Evolutionary conservation across 768 basidiomycete species (phyloP), one percentile per base, ranked within the genome.

Genomic region (Lentinula lateritia): DNA sequence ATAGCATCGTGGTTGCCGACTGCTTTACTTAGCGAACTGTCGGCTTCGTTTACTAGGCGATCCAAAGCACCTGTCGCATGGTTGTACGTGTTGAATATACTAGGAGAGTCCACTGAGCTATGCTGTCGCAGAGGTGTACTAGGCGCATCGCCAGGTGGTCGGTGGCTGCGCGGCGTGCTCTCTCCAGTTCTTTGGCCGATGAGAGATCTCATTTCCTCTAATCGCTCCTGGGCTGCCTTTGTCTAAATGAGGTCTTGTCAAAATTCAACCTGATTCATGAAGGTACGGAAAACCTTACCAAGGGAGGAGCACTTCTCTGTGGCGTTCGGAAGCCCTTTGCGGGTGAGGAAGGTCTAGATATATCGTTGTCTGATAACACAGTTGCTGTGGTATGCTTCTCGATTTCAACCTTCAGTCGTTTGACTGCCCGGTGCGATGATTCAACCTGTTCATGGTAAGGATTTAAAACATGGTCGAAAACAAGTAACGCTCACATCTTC

Each of bases 121-220:
- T 60, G 35, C 62, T 58, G 68, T 66, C 41, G 70, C 64, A 50
- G 71, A 71, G 57, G 74, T 72, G 61, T 76, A 52, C 58, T 74
- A 50, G 75, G 70, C 13, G 73, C 67, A 43, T 66, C 71, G 65
- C 68, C 81, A 42, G 79, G 76, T 9, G 81, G 74, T 54, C 83
- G 80, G 41, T 56, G 38, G 59, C 72, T 74, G 28, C 80, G 79
- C 61, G 83, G 80, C 8, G 82, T 77, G 6, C 72, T 72, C 39
- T 87, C 87, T 16, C 73, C 77, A 66, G 83, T 78, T 65, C 91
- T 78, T 63, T 78, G 82, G 41, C 77, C 74, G 61, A 94, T 92
- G 60, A 92, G 76, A 64, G 83, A 83, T 43, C 86, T 82, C 91
- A 94, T 91, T 71, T 94, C 92, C 66, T 91, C 85, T 78, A 92